phyloP scores from a whole-genome alignment of 192 early-diverging fungal species.

The Phycomyces nitens region DNA sequence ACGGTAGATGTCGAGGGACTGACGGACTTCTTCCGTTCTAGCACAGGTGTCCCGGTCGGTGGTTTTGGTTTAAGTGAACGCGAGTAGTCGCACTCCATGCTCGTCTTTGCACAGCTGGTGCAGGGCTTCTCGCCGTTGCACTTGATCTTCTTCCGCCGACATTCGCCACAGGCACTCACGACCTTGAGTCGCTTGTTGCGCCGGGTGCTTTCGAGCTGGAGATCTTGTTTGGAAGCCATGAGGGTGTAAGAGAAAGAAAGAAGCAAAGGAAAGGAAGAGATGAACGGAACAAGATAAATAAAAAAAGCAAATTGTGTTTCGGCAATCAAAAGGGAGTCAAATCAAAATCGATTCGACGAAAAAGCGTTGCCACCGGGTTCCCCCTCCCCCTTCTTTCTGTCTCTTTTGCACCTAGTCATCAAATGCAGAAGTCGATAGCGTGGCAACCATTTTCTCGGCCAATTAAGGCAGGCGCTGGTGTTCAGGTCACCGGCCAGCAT shows the following conservation, averaged over 20 bases:
- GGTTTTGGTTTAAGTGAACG: slow-evolving; percentile 16
- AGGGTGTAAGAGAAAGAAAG: slow-evolving; percentile 5
- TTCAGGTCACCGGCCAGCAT: neutral
- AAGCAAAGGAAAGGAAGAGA: neutral
- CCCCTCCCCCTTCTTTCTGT: too few relatives aligned
- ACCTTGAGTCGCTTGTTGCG: slow-evolving; percentile 25
- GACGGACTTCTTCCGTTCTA: neutral
- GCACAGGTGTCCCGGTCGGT: neutral
- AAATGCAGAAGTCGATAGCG: too few relatives aligned
- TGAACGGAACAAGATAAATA: neutral
- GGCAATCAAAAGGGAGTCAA: too few relatives aligned
- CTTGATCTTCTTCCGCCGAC: slow-evolving; percentile 25
- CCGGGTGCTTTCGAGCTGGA: slow-evolving; percentile 4
- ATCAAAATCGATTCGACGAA: too few relatives aligned
- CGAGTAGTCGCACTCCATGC: slow-evolving; percentile 19
- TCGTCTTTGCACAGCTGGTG: slow-evolving; percentile 19
- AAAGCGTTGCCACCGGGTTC: too few relatives aligned
- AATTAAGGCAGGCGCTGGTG: neutral
- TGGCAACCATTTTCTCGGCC: neutral
- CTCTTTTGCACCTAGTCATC: too few relatives aligned
- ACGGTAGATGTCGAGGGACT: neutral
- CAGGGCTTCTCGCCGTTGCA: slow-evolving; percentile 28
- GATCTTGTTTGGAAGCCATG: slow-evolving; percentile 3
- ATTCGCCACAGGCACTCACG: slow-evolving; percentile 22
- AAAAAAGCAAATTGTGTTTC: too few relatives aligned